Evolutionary conservation across 805 yeast genomes (phyloP), one percentile per base, ranked within the genome.

Genomic region (Vanderwaltozyma polyspora): DNA sequence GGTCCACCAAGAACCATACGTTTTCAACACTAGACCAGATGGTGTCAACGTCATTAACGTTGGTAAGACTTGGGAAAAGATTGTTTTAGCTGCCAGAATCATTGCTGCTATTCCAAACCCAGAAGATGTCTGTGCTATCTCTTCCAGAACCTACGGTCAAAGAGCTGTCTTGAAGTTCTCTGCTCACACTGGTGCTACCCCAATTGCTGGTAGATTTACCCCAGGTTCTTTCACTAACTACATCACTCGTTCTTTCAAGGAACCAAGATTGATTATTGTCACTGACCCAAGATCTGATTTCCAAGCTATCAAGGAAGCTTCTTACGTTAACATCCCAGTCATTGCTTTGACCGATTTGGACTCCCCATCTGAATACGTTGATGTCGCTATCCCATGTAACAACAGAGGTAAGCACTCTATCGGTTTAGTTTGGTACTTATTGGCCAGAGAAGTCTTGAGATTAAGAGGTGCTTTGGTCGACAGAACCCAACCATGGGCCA

Each of bases 191-290:
- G 97, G 97, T 71, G 95, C 98, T 57, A 89, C 97, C 57, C 87
- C 99, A 67, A 87, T 91, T 73, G 99, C 98, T 60, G 99, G 99
- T 73, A 86, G 99, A 76, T 91, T 91, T 83, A 91, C 98, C 61
- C 99, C 99, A 72, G 99, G 99, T 84, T 79, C 82, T 76, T 91
- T 91, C 91, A 91, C 99, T 68, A 91, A 91, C 78, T 91, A 91
- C 77, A 91, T 87, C 77, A 91, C 98, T 71, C 89, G 96, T 74
- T 85, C 96, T 59, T 91, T 91, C 95, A 91, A 89, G 76, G 99
- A 91, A 78, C 99, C 99, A 79, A 85, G 99, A 76, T 80, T 91
- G 66, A 86, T 91, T 67, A 75, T 91, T 60, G 98, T 91, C 63
- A 89, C 97, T 62, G 98, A 91, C 75, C 98, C 98, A 76, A 89